Evolutionary conservation across 495 filamentous ascomycete species (phyloP), one percentile per base, ranked within the genome.

Genomic region (Tuber brumale): DNA sequence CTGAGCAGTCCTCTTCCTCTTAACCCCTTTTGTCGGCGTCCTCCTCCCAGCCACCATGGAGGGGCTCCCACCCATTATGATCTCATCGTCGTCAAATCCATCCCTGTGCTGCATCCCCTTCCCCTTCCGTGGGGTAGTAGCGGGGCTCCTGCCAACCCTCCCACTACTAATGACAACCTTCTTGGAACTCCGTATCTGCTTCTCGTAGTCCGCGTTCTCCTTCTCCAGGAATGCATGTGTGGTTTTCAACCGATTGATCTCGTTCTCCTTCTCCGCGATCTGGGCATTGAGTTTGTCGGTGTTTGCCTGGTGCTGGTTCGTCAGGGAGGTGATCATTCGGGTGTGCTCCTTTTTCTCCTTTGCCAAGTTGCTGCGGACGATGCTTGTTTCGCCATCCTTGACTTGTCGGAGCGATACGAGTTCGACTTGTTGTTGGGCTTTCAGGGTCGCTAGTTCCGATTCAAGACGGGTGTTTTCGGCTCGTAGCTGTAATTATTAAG

Each of bases 11-110:
- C 91, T 85, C 82, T 92, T 93, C 73, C 92, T 86, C 79, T 93
- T 93, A 6, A 84, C 84, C 12, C 86, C 87, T 70, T 87, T 90
- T n/a, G 90, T 88, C 1, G 91, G 92, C 9, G 80, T 81, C 51
- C 57, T 78, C 42, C 72, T 70, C 44, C 74, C 72, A 44, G 86
- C 83, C 57, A n/a, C 16, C 75, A 89, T 90, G 10, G 85, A 87
- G 71, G 85, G 84, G 71, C 85, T 86, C 3, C 83, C 84, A 1
- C 75, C 88, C 84, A 87, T 82, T 39, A 87, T 82, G 66, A 93
- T 88, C 77, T 93, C 91, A 66, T 90, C 88, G 75, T 93, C 90
- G 70, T 92, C 89, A 79, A 93, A 93, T 39, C 91, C 91, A 86
- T 93, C 91, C 37, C 91, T 85, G 61, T 89, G 87, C 0, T 87